phyloP scores from a whole-genome alignment of 371 early-diverging fungal species.

The Basidiobolus heterosporus region DNA sequence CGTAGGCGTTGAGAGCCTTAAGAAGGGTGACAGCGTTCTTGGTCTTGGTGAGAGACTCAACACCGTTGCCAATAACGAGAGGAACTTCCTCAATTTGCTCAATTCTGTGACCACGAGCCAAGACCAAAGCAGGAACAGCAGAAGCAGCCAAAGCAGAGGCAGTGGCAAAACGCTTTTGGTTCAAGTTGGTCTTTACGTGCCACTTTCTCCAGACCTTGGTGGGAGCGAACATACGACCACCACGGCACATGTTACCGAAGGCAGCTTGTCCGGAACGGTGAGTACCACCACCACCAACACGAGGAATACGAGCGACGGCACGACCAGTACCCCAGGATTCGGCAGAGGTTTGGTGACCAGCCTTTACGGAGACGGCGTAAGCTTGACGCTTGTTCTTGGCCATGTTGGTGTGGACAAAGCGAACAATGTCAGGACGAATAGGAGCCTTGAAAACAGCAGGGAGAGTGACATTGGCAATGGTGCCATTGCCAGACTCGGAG shows the following conservation, averaged over 20 bases:
- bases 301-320: slow-evolving; percentile 99
- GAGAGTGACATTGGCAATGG: slow-evolving; percentile 60
- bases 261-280: slow-evolving; percentile 99
- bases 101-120: slow-evolving; percentile 98
- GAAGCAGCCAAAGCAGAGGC: slow-evolving; percentile 98
- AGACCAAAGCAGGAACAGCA: slow-evolving; percentile 87
- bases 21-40: slow-evolving; percentile 90
- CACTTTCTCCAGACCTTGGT: slow-evolving; percentile 99
- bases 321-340: slow-evolving; percentile 99
- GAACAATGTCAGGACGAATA: slow-evolving; percentile 95
- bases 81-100: slow-evolving; percentile 93
- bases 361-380: slow-evolving; percentile 92
- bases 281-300: slow-evolving; percentile 97
- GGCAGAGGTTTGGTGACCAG: slow-evolving; percentile 99
- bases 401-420: slow-evolving; percentile 93
- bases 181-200: slow-evolving; percentile 96
- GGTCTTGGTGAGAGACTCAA: slow-evolving; percentile 84
- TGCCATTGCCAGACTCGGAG: slow-evolving; percentile 58
- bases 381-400: slow-evolving; percentile 99
- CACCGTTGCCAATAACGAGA: slow-evolving; percentile 75
- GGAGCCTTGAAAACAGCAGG: slow-evolving; percentile 97
- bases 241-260: slow-evolving; percentile 99
- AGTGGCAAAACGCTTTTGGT: slow-evolving; percentile 96
- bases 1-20: slow-evolving; percentile 84
- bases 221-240: slow-evolving; percentile 99